Percentiles rank a stretch among this genome's conserved stretches.
These are phyloP conservation scores for Odontarrhena argentea DNA, from an alignment of 345 rosid genomes.

Conservation along the genomic window DNA sequence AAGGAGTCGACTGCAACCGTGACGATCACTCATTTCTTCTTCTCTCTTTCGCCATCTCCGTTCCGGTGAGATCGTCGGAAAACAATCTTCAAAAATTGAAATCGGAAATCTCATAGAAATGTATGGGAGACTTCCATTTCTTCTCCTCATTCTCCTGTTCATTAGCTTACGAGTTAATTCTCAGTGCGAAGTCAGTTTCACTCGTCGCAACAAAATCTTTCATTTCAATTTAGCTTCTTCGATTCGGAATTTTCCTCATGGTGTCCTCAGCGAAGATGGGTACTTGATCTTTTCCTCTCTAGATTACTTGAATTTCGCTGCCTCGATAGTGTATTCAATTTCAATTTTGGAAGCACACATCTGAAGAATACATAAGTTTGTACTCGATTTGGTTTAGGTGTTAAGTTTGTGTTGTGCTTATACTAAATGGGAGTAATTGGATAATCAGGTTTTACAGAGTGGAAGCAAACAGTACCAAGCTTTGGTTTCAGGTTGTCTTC, in stretches of 20 bases:
- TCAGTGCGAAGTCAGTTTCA: conserved; percentile 66
- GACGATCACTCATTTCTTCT: conserved; percentile 29
- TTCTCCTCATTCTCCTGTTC: conserved; percentile 39
- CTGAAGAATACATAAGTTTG: not conserved
- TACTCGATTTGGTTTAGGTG: not conserved
- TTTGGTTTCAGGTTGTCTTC: conserved; percentile 99
- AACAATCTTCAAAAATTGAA: not conserved
- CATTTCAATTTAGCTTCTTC: conserved; percentile 77
- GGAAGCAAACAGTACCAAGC: conserved; percentile 59
- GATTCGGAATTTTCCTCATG: conserved; percentile 69
- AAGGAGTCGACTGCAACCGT: conserved; percentile 1
- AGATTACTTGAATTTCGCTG: conserved; percentile 20
- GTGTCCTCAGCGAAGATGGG: conserved; percentile 98
- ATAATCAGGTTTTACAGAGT: conserved; percentile 78
- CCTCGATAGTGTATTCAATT: not conserved
- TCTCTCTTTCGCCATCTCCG: conserved; percentile 10
- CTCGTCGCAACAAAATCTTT: conserved; percentile 52
- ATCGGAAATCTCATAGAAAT: not conserved
- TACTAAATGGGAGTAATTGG: conserved; percentile 9
- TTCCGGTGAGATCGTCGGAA: conserved; percentile 23
- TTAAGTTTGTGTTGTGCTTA: conserved; percentile 1
- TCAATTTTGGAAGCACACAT: too few relatives aligned
- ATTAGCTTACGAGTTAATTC: conserved; percentile 45
- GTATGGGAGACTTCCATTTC: conserved; percentile 26
- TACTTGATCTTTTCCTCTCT: conserved; percentile 40